phyloP scores from a whole-genome alignment of 2,329 filamentous ascomycete genomes.

The Pestalotiopsis sp. region DNA sequence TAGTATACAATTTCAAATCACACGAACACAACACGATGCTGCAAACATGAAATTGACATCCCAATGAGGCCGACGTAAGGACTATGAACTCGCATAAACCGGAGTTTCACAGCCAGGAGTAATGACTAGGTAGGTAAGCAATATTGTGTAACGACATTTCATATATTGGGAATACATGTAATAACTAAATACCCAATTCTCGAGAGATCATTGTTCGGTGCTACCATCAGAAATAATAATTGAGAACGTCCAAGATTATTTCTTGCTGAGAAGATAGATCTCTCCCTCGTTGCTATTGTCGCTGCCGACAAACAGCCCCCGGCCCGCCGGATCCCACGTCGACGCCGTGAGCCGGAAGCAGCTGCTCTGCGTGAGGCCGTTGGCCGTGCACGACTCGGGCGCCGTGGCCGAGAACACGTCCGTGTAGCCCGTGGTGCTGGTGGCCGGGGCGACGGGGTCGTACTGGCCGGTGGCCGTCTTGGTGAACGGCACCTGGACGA shows the following conservation, averaged over 20 bases:
- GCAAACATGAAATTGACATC: too few relatives aligned
- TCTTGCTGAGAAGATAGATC: conserved; percentile 31
- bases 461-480: conserved; percentile 31
- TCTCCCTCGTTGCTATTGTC: conserved; percentile 39
- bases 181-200: too few relatives aligned
- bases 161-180: too few relatives aligned
- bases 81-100: too few relatives aligned
- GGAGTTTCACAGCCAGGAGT: too few relatives aligned
- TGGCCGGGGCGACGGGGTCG: conserved; percentile 29
- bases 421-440: conserved; percentile 31
- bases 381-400: conserved; percentile 33
- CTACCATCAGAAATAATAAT: background rate
- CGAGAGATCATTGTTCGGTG: too few relatives aligned
- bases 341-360: conserved; percentile 37
- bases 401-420: conserved; percentile 37
- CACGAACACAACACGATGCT: too few relatives aligned
- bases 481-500: conserved; percentile 37
- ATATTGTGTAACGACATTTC: too few relatives aligned
- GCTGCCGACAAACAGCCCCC: conserved; percentile 38
- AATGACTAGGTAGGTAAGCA: too few relatives aligned
- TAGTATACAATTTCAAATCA: too few relatives aligned
- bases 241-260: conserved; percentile 11
- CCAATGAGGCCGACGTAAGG: too few relatives aligned
- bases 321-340: conserved; percentile 36
- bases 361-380: conserved; percentile 38